Conservation (phyloP, 495 filamentous ascomycete species). For the Lineolata rhizophorae region DNA sequence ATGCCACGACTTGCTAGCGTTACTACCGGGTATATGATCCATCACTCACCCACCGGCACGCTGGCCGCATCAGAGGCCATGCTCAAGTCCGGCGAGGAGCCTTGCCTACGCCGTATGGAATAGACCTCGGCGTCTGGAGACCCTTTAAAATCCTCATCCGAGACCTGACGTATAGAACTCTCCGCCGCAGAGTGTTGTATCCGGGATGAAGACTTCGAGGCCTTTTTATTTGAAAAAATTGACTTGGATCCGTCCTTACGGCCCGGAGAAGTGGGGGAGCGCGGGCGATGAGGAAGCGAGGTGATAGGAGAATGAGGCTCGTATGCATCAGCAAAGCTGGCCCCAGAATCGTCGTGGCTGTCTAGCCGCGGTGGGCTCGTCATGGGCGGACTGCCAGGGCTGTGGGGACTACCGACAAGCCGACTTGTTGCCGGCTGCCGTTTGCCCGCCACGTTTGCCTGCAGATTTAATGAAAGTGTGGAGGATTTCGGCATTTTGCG, state of each 20-base stretch:
- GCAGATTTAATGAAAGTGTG: constrained; percentile 8
- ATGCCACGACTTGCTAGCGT: background rate
- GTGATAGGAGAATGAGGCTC: constrained; percentile 27
- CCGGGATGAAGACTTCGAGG: constrained; percentile 28
- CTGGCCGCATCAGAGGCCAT: constrained; percentile 6
- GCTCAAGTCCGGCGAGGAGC: constrained; percentile 12
- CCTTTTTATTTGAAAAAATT: constrained; percentile 34
- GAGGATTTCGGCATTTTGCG: constrained; percentile 12
- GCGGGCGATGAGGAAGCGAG: constrained; percentile 23
- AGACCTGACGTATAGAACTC: constrained; percentile 5
- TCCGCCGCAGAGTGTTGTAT: constrained; percentile 11
- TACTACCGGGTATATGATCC: background rate
- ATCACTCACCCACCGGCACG: no score
- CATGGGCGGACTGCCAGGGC: no score
- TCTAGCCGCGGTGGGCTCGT: no score
- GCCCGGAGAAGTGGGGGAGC: no score
- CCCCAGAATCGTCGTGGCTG: constrained; percentile 2
- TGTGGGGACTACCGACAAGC: no score
- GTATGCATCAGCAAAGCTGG: constrained; percentile 4
- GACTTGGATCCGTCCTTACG: constrained; percentile 29
- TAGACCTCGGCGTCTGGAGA: constrained; percentile 5
- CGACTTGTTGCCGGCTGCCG: no score
- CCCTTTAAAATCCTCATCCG: constrained; percentile 2
- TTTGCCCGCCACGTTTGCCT: no score
- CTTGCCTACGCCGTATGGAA: constrained; percentile 5